Percentiles rank a stretch among this genome's conserved stretches.
phyloP scores from a whole-genome alignment of 345 rosid genomes.

The Salix exigua region DNA sequence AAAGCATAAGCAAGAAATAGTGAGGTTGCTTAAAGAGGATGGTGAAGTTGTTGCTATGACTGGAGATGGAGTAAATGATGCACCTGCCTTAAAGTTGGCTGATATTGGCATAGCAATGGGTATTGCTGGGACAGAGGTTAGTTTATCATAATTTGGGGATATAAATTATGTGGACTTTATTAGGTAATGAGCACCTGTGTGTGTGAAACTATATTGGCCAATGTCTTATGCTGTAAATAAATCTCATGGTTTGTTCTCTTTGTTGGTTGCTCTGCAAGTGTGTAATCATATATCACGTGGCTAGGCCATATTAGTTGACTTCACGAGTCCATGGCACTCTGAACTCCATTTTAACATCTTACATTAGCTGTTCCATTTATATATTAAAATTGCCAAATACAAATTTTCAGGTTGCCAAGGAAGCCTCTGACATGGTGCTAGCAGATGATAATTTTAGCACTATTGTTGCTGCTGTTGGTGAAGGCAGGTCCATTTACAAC shows the following conservation, averaged over 20 bases:
- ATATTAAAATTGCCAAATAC: neutral
- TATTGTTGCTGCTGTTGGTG: slow-evolving; percentile 95
- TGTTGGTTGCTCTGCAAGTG: neutral
- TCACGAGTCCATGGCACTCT: neutral
- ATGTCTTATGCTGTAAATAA: neutral
- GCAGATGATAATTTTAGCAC: slow-evolving; percentile 98
- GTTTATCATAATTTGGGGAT: neutral
- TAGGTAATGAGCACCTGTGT: neutral
- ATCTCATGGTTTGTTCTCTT: neutral
- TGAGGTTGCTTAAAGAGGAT: slow-evolving; percentile 88
- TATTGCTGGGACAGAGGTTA: slow-evolving; percentile 88
- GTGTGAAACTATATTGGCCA: neutral
- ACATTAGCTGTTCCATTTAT: neutral
- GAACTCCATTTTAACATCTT: neutral
- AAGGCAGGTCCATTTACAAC: slow-evolving; percentile 89
- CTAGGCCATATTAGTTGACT: neutral
- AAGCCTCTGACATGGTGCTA: slow-evolving; percentile 96
- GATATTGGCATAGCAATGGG: slow-evolving; percentile 99
- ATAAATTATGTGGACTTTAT: neutral
- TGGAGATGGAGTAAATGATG: slow-evolving; percentile 98
- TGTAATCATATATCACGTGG: neutral
- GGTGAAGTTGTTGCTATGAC: slow-evolving; percentile 99
- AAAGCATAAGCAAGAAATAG: slow-evolving; percentile 95
- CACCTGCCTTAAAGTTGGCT: slow-evolving; percentile 95
- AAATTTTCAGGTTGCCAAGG: slow-evolving; percentile 77